Evolutionary conservation across 495 filamentous ascomycete species (phyloP), one percentile per base, ranked within the genome.

Genomic region (Penicillium roqueforti): DNA sequence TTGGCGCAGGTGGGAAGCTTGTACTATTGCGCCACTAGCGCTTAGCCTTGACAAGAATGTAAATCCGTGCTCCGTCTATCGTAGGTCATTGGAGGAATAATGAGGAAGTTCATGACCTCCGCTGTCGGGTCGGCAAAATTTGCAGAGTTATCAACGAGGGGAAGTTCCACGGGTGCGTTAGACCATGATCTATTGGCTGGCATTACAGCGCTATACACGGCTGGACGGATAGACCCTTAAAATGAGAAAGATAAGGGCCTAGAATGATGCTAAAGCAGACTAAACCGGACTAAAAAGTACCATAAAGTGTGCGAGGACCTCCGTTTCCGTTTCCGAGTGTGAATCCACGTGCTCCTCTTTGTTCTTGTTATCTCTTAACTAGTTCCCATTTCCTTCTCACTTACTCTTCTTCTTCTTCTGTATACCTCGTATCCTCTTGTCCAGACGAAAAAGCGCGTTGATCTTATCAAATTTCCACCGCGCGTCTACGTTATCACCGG

Each of bases 11-110:
- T 78, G 2, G 68, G 68, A 0, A 58, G 57, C 6, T 43, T 74
- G 20, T 65, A 63, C 20, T 76, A 2, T 73, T 59, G 71, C 71
- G 29, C 68, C 73, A 23, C 36, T 76, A 57, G 67, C 69, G 3
- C 72, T 79, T 23, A 59, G 54, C 18, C 61, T 79, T 75, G 0
- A 73, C 70, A 0, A 71, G 66, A 61, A 49, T 79, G n/a, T 80
- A 76, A 77, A 23, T 79, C 23, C 67, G 76, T 59, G 71, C 71
- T 42, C 70, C 76, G 4, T 23, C 2, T 23, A 23, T 23, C 51
- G 51, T 53, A 0, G 51, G 70, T 29, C 76, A 74, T 51, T 57
- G 65, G 55, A 68, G 43, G 4, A 72, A 23, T 23, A 4, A 23
- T 23, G 2, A 23, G 22, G 22, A 23, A 23, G 22, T 23, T 23